These are phyloP conservation scores for Starmerella ratchasimensis DNA, from an alignment of 805 yeast genomes.

Conservation along the genomic window DNA sequence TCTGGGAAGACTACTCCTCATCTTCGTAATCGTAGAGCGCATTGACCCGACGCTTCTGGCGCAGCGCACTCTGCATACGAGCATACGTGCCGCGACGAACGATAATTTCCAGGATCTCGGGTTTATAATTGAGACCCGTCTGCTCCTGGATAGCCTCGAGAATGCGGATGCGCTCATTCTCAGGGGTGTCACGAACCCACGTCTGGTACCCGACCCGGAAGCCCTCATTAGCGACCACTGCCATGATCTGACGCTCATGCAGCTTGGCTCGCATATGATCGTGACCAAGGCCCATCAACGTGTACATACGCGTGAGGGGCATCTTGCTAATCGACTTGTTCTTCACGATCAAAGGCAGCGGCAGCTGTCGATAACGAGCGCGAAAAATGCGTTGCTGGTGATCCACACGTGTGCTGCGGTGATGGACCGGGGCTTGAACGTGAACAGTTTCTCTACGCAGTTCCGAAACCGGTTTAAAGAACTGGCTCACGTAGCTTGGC, in stretches of 20 bases:
- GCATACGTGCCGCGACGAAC: constrained; percentile 65
- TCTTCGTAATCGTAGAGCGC: too few relatives aligned
- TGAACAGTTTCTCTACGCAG: too few relatives aligned
- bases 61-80: constrained; percentile 20
- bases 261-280: constrained; percentile 28
- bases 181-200: constrained; percentile 70
- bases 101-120: constrained; percentile 49
- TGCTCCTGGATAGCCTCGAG: constrained; percentile 37
- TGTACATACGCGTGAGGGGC: constrained; percentile 28
- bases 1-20: too few relatives aligned
- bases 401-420: too few relatives aligned
- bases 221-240: constrained; percentile 37
- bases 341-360: too few relatives aligned
- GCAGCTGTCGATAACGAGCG: too few relatives aligned
- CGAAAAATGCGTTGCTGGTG: too few relatives aligned
- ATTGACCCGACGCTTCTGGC: constrained; percentile 13
- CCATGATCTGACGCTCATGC: constrained; percentile 29
- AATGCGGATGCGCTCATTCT: constrained; percentile 36
- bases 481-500: too few relatives aligned
- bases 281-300: constrained; percentile 28
- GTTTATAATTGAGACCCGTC: constrained; percentile 41
- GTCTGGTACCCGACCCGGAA: constrained; percentile 66
- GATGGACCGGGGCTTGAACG: too few relatives aligned
- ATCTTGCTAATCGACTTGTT: constrained; percentile 14
- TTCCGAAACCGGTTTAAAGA: too few relatives aligned